Percentiles rank a stretch among this genome's conserved stretches.
Conservation (phyloP, 1,139 yeast species). For the Arxiozyma slooffiae region DNA sequence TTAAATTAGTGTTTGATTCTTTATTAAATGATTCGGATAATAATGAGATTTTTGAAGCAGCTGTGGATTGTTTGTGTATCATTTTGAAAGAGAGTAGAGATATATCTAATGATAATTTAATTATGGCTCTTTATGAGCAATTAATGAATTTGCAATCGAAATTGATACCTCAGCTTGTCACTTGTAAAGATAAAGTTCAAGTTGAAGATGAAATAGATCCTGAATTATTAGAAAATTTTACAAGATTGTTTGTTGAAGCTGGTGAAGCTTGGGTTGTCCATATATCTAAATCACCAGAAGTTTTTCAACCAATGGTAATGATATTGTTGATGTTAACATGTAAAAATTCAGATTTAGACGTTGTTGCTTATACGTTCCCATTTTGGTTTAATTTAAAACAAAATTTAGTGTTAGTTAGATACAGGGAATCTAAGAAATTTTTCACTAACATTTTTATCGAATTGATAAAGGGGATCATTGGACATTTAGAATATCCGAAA, state of each 20-base stretch:
- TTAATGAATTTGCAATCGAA: slow-evolving; percentile 43
- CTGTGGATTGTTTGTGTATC: slow-evolving; percentile 75
- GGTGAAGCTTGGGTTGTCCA: slow-evolving; percentile 94
- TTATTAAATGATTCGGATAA: slow-evolving; percentile 34
- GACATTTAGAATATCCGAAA: slow-evolving; percentile 68
- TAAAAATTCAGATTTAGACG: slow-evolving; percentile 57
- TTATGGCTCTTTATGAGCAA: slow-evolving; percentile 60
- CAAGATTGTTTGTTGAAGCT: slow-evolving; percentile 79
- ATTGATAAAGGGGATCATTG: slow-evolving; percentile 57
- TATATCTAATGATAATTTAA: slow-evolving; percentile 48
- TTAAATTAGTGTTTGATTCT: slow-evolving; percentile 61
- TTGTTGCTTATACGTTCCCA: slow-evolving; percentile 81
- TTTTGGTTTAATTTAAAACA: slow-evolving; percentile 85
- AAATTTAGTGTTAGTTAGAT: slow-evolving; percentile 53
- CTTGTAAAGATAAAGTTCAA: slow-evolving; percentile 5
- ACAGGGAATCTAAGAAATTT: slow-evolving; percentile 47
- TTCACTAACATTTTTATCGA: slow-evolving; percentile 53
- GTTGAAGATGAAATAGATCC: slow-evolving; percentile 21
- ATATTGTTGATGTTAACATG: slow-evolving; percentile 41
- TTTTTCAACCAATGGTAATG: slow-evolving; percentile 67
- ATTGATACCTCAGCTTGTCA: slow-evolving; percentile 17
- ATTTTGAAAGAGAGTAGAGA: slow-evolving; percentile 76
- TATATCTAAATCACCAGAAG: slow-evolving; percentile 62
- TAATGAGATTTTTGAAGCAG: slow-evolving; percentile 71
- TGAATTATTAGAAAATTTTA: slow-evolving; percentile 61